These are phyloP conservation scores for Helianthus tuberosus DNA, from an alignment of 129 eudicot species.

Conservation along the genomic window DNA sequence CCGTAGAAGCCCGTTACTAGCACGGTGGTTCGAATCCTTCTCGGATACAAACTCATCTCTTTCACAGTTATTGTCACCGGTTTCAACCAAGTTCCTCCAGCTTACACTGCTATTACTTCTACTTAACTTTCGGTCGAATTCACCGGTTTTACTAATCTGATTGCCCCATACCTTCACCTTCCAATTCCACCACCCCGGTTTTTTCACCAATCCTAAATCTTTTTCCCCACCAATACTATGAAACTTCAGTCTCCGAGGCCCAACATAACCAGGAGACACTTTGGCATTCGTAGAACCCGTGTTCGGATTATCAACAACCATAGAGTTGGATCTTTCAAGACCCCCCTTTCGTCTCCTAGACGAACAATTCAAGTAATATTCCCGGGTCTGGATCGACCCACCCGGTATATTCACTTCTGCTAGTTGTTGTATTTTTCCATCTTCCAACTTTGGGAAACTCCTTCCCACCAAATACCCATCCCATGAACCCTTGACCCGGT, in stretches of 20 bases:
- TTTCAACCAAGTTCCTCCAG: slow-evolving; percentile 60
- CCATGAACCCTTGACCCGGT: slow-evolving; percentile 59
- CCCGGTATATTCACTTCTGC: slow-evolving; percentile 52
- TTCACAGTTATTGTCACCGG: slow-evolving; percentile 25
- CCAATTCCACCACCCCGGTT: slow-evolving; percentile 68
- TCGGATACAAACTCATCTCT: slow-evolving; percentile 12
- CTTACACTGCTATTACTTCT: slow-evolving; percentile 77
- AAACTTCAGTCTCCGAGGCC: slow-evolving; percentile 25
- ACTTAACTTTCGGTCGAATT: slow-evolving; percentile 33
- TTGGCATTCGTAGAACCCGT: slow-evolving; percentile 41
- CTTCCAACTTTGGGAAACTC: slow-evolving; percentile 56
- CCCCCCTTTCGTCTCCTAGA: slow-evolving; percentile 67
- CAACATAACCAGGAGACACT: slow-evolving; percentile 42
- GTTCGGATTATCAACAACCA: slow-evolving; percentile 57
- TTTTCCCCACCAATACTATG: slow-evolving; percentile 32
- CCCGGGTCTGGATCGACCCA: slow-evolving; percentile 62
- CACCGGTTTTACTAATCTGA: slow-evolving; percentile 38
- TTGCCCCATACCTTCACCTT: slow-evolving; percentile 69
- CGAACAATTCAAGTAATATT: slow-evolving; percentile 61
- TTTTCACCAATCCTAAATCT: slow-evolving; percentile 49
- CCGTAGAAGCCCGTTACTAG: slow-evolving; percentile 1
- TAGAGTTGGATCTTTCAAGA: slow-evolving; percentile 71
- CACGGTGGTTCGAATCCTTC: not conserved
- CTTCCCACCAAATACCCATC: slow-evolving; percentile 65
- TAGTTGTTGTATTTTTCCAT: slow-evolving; percentile 32